These are phyloP conservation scores for Cercospora sesami DNA, from an alignment of 2,329 filamentous ascomycete species.

Conservation along the genomic window DNA sequence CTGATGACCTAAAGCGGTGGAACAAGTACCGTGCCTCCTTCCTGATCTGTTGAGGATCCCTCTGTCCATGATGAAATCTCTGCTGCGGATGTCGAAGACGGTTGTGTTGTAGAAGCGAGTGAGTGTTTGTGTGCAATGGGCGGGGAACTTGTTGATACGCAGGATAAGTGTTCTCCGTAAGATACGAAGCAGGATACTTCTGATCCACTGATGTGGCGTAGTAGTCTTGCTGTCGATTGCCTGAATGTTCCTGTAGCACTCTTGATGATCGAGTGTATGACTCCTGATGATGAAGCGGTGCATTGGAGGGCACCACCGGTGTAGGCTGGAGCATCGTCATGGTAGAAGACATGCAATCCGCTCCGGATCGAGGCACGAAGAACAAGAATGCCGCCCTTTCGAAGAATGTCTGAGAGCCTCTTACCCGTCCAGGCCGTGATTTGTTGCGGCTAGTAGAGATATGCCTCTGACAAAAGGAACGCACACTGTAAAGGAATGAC, in stretches of 20 bases:
- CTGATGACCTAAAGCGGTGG: slow-evolving; percentile 38
- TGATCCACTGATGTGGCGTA: slow-evolving; percentile 30
- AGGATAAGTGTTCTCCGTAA: slow-evolving; percentile 33
- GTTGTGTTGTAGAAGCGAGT: slow-evolving; percentile 22
- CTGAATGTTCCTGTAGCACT: slow-evolving; percentile 46
- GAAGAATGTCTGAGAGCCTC: slow-evolving; percentile 32
- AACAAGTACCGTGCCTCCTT: slow-evolving; percentile 31
- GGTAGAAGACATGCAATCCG: slow-evolving; percentile 21
- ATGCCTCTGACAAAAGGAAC: slow-evolving; percentile 41
- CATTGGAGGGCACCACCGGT: slow-evolving; percentile 47
- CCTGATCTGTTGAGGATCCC: slow-evolving; percentile 22
- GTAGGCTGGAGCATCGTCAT: slow-evolving; percentile 39
- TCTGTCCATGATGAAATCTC: slow-evolving; percentile 8
- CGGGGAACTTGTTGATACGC: slow-evolving; percentile 13
- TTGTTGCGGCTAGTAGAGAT: slow-evolving; percentile 22
- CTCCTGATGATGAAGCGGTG: slow-evolving; percentile 40
- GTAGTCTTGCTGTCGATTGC: slow-evolving; percentile 43
- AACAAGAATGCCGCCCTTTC: slow-evolving; percentile 44
- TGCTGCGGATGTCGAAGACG: slow-evolving; percentile 15
- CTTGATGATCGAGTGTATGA: slow-evolving; percentile 33
- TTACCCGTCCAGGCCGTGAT: slow-evolving; percentile 27
- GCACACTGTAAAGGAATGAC: slow-evolving; percentile 49
- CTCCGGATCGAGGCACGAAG: slow-evolving; percentile 36
- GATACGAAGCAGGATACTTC: slow-evolving; percentile 37
- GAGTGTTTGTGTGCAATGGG: slow-evolving; percentile 20